Evolutionary conservation across 495 filamentous ascomycete genomes (phyloP), one percentile per base, ranked within the genome.

Genomic region (Cercophora samala): DNA sequence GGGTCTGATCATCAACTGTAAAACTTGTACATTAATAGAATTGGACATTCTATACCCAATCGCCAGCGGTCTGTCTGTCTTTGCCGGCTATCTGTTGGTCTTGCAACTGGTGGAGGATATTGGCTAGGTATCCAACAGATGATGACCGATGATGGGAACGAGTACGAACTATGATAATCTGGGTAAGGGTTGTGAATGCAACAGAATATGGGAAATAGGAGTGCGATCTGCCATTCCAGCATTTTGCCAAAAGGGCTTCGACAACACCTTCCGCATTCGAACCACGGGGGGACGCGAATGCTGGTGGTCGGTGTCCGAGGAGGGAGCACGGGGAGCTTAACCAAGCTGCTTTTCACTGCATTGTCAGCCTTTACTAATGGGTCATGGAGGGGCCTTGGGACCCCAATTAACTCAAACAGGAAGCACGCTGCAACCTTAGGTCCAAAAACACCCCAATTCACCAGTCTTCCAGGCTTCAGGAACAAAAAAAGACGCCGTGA

Each of bases 21-120:
- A 65, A 70, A 72, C 70, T 60, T 73, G 72, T 74, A 73, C 63
- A 70, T 63, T 71, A 70, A 74, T 69, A 62, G 58, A 58, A 65
- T 58, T 58, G 24, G 46, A 60, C 58, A 23, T 62, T 46, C 18
- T 62, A 46, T 46, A 46, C 37, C 37, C 37, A 18, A 46, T 9
- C 37, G 37, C 37, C 37, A 46, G 15, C 15, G 37, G 37, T 9
- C 37, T 46, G 37, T 9, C 37, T 46, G 13, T 46, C 13, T 46
- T 9, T 46, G 37, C 13, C 2, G 37, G 37, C 6, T 46, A 46
- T 46, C 37, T 46, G n/a, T n/a, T n/a, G n/a, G n/a, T n/a, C n/a
- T n/a, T n/a, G n/a, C n/a, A n/a, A n/a, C n/a, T n/a, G n/a, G n/a
- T n/a, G n/a, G n/a, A n/a, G n/a, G 6, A 46, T 46, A 13, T 11